Base-by-base conservation (phyloP, 2,329 filamentous ascomycete genomes). In the Cadophora sp. region DNA sequence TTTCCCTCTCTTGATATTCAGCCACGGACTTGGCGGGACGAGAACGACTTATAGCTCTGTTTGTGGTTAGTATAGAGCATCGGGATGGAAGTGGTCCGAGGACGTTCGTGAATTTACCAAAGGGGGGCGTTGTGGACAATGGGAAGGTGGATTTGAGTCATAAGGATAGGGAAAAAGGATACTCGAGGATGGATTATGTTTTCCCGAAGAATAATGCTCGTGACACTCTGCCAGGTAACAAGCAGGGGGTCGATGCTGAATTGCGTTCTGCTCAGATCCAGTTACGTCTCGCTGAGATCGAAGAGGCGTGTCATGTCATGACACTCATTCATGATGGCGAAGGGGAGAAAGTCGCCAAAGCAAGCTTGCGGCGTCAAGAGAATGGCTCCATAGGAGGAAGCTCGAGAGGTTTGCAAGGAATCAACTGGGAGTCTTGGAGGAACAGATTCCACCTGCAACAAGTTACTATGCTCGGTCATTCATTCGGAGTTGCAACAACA, bases 1-100 rank as follows among this genome's bases (percentile, higher is more conserved):
- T 4, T 91, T 91, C 68, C 88, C 89, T 1, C 79, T 91, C 26
- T 81, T 91, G 40, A 81, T 91, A 26, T 91, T 92, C 77, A 89
- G 86, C 73, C 89, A 91, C 76, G 89, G 89, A 0, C 78, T 91
- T 6, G 88, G 89, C 5, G 89, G 88, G 0, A 89, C 86, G 1
- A 80, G 88, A 58, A 90, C 88, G 2, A 85, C 84, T 70, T 90
- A 89, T 73, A 89, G 86, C 22, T 83, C 84, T 19, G 80, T 91
- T 91, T 0, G 87, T 91, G 0, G 84, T 88, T 40, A 87, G 88
- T 0, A 74, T 91, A 27, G 89, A 92, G 77, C 89, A 91, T 76
- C 79, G 89, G 31, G 89, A 91, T 75, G 89, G 89, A 0, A 88
- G 85, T 65, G 87, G 87, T 3, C 87, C 89, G 4, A 80, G 88